Evolutionary conservation across 2,329 filamentous ascomycete genomes (phyloP), one percentile per base, ranked within the genome.

Genomic region (Ceratocystiopsis sp.): DNA sequence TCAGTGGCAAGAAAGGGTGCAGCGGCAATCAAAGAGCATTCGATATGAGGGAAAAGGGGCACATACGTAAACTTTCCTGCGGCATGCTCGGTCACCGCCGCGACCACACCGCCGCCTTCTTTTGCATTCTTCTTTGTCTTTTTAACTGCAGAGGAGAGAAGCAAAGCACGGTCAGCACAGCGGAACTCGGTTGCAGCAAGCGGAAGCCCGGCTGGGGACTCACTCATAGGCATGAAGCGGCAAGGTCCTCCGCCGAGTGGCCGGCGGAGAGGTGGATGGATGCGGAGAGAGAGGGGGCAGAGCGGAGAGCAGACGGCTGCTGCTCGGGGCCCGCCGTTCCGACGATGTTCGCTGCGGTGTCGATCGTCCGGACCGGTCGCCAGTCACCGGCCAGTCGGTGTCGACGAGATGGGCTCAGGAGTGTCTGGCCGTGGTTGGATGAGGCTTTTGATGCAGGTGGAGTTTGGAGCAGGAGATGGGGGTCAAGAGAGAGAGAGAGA

Each of bases 71-170:
- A 67, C 58, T 67, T 70, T 54, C 62, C 64, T 54, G 65, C 60
- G 52, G 62, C 62, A 52, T 72, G 66, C 54, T 65, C 69, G 49
- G 64, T 69, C 61, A 71, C 63, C 58, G 67, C 67, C 40, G 68
- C 67, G 51, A 66, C 62, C 53, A 71, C 68, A 52, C 66, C 64
- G 53, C 67, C 64, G 54, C 59, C 60, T 53, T 71, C 67, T 65
- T 63, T 71, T 56, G 63, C 67, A 68, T 71, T 60, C 60, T 69
- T 73, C 57, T 61, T 67, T 53, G 67, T 61, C 57, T 69, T 71
- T 62, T 69, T 69, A 38, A 45, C 42, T 29, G 25, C 5, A 6
- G 10, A 29, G 25, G 25, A 10, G 25, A 8, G 25, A 8, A 10
- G 25, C 5, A 2, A 8, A 10, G 10, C 10, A 11, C 10, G 25